phyloP scores from a whole-genome alignment of 345 rosid genomes.

The Gossypium thurberi region DNA sequence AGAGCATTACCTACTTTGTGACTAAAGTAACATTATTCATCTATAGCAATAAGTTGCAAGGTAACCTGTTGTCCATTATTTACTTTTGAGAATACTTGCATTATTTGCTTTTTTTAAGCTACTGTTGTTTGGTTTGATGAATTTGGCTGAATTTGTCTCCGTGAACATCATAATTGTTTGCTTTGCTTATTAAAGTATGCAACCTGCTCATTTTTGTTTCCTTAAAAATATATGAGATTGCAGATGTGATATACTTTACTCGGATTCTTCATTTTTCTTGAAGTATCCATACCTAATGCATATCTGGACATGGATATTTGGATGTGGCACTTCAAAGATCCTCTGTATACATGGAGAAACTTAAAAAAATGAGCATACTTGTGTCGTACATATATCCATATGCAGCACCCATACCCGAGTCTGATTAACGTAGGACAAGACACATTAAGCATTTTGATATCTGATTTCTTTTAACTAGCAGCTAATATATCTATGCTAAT shows the following conservation, averaged over 20 bases:
- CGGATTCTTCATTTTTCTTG: neutral
- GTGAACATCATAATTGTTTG: neutral
- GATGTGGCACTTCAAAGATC: neutral
- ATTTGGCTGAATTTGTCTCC: neutral
- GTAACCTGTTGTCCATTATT: neutral
- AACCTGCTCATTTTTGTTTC: neutral
- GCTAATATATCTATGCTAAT: neutral
- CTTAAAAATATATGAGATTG: neutral
- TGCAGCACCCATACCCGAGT: neutral
- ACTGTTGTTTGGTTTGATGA: neutral
- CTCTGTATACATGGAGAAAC: neutral
- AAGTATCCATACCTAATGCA: neutral
- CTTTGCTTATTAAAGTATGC: neutral
- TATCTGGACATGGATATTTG: neutral
- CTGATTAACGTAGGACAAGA: neutral
- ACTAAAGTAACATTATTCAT: neutral
- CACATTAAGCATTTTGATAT: neutral
- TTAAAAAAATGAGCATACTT: neutral
- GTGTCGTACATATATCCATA: neutral
- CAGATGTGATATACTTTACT: neutral
- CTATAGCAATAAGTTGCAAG: neutral
- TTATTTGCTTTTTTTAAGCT: neutral
- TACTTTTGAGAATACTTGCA: neutral
- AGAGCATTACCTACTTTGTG: neutral
- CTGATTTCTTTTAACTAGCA: neutral